A percentile compares a stretch with the other conserved stretches of the same genome.
Conservation (phyloP, 441 rosid species). For the Pelargonium cotyledonis region DNA sequence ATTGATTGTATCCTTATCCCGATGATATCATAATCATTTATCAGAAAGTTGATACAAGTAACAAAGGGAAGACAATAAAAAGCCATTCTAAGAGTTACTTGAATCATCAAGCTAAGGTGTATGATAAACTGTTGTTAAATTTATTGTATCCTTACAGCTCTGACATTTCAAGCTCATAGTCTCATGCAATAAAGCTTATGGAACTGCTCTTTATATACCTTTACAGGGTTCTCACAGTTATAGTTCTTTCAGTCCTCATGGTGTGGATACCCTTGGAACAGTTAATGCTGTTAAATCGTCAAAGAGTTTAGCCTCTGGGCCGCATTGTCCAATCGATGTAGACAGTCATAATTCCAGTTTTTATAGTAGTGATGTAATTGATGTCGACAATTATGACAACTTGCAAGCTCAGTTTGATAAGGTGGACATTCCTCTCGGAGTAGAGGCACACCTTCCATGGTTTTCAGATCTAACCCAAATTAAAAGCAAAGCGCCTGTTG, state of each 20-base stretch:
- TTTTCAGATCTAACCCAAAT: conserved; percentile 31
- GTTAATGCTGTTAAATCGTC: not conserved
- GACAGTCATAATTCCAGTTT: conserved; percentile 28
- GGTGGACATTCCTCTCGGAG: conserved; percentile 67
- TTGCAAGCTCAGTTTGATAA: conserved; percentile 65
- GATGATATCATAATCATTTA: conserved; percentile 32
- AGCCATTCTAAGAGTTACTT: conserved; percentile 22
- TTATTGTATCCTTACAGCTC: not conserved
- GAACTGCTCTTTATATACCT: not conserved
- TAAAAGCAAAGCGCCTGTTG: conserved; percentile 21
- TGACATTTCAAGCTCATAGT: not conserved
- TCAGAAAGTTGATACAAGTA: conserved; percentile 31
- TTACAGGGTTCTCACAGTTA: not conserved
- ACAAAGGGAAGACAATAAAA: conserved; percentile 55
- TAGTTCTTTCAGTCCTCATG: conserved; percentile 22
- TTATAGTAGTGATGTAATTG: conserved; percentile 26
- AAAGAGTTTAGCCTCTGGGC: conserved; percentile 24
- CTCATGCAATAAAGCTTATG: not conserved
- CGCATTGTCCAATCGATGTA: conserved; percentile 27
- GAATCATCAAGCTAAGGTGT: conserved; percentile 29
- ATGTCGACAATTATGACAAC: conserved; percentile 37
- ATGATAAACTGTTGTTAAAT: conserved; percentile 6
- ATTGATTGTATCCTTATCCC: too few relatives aligned
- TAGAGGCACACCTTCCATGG: conserved; percentile 67
- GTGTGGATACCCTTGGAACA: conserved; percentile 19